phyloP scores from a whole-genome alignment of 495 filamentous ascomycete species.

The Aspergillus cristatus region DNA sequence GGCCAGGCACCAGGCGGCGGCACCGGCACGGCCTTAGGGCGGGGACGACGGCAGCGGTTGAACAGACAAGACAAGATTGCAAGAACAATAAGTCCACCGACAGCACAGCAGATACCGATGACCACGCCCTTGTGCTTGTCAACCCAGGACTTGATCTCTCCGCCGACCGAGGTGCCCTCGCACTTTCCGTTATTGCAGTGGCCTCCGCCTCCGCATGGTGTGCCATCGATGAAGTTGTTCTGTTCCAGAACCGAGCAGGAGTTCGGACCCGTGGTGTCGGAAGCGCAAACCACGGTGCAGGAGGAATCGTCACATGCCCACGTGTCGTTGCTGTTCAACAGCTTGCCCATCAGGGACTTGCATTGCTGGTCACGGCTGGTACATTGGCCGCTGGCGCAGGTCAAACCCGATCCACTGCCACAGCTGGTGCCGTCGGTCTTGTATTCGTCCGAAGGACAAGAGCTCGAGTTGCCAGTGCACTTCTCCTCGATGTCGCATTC shows the following conservation, averaged over 20 bases:
- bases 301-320: slow-evolving; percentile 67
- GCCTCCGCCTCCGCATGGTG: slow-evolving; percentile 74
- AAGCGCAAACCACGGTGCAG: slow-evolving; percentile 69
- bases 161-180: slow-evolving; percentile 48
- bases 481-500: slow-evolving; percentile 76
- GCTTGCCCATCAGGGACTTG: slow-evolving; percentile 73
- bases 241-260: slow-evolving; percentile 71
- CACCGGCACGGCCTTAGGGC: slow-evolving; percentile 17
- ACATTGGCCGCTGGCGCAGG: slow-evolving; percentile 89
- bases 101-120: slow-evolving; percentile 59
- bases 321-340: slow-evolving; percentile 66
- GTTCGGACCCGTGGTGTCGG: slow-evolving; percentile 53
- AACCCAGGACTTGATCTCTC: slow-evolving; percentile 60
- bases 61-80: slow-evolving; percentile 50
- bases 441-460: slow-evolving; percentile 64
- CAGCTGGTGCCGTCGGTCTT: slow-evolving; percentile 63
- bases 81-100: slow-evolving; percentile 60
- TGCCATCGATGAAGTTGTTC: slow-evolving; percentile 94
- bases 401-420: slow-evolving; percentile 48
- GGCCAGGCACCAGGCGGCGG: slow-evolving; percentile 18
- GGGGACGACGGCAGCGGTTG: slow-evolving; percentile 44
- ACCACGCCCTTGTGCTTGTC: slow-evolving; percentile 61
- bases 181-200: slow-evolving; percentile 67
- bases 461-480: slow-evolving; percentile 63
- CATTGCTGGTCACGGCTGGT: slow-evolving; percentile 90